Conservation (phyloP, 139 green algal species). For the Closterium sp. region DNA sequence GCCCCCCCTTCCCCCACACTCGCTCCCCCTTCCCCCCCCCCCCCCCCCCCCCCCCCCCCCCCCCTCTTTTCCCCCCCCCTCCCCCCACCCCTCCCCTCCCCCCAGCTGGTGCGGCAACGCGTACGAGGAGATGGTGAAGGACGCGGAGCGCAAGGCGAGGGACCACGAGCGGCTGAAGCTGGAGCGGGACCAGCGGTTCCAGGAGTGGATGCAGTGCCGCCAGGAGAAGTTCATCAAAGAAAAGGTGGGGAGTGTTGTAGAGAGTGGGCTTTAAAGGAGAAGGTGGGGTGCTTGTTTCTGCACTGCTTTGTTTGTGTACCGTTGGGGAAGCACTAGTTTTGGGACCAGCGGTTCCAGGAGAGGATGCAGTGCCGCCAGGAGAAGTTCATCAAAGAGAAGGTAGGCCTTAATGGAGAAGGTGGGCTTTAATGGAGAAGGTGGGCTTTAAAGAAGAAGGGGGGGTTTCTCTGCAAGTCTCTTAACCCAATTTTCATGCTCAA, state of each 20-base stretch:
- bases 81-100: too few species aligned
- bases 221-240: not conserved
- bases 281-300: too few species aligned
- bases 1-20: too few species aligned
- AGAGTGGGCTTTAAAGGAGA: too few species aligned
- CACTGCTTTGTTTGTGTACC: too few species aligned
- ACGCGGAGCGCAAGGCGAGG: not conserved
- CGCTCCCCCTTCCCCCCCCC: too few species aligned
- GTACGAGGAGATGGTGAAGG: not conserved
- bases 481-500: too few species aligned
- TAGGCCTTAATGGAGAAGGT: not conserved
- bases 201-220: not conserved
- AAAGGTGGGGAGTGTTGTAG: not conserved
- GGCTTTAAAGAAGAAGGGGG: too few species aligned
- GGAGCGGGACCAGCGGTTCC: not conserved
- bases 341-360: not conserved
- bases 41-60: too few species aligned
- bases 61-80: not conserved
- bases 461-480: too few species aligned
- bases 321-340: too few species aligned
- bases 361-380: not conserved
- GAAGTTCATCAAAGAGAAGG: not conserved
- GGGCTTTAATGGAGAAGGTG: too few species aligned
- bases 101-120: slow-evolving; percentile 9
- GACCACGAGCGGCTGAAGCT: not conserved